A percentile compares a stretch with the other conserved stretches of the same genome.
These are phyloP conservation scores for Poa pratensis DNA, from an alignment of 176 grass and related monocot species.

Conservation along the genomic window DNA sequence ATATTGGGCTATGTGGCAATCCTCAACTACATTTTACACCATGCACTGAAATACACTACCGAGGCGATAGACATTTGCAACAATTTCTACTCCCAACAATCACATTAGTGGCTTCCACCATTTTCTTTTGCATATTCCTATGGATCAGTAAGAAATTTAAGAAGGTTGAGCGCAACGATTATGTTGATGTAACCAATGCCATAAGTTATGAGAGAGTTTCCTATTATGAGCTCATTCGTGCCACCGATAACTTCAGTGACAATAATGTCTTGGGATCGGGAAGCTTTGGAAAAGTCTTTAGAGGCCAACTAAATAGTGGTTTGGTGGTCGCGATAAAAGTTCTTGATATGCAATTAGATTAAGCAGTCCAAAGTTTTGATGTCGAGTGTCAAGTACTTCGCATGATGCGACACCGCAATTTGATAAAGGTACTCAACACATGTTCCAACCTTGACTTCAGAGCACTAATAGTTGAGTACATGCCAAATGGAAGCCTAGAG, in stretches of 20 bases:
- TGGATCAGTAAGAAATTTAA: not conserved
- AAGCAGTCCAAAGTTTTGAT: not conserved
- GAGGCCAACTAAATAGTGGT: not conserved
- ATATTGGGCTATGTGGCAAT: conserved; percentile 7
- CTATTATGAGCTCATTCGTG: not conserved
- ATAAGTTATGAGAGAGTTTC: not conserved
- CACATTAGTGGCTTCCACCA: not conserved
- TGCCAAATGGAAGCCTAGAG: not conserved
- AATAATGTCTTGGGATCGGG: not conserved
- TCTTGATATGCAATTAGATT: not conserved
- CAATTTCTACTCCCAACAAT: not conserved
- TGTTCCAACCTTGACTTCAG: not conserved
- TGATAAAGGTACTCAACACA: not conserved
- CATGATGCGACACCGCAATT: not conserved
- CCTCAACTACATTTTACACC: not conserved
- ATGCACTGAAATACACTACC: not conserved
- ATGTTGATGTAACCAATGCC: fast-evolving
- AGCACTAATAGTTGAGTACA: not conserved
- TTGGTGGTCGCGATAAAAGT: not conserved
- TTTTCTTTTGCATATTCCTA: not conserved
- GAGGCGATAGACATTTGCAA: not conserved
- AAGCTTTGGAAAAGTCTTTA: not conserved
- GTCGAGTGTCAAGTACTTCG: not conserved
- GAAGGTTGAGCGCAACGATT: fast-evolving
- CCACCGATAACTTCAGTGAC: not conserved